Base-by-base conservation (phyloP, 169 alveolate genomes). In the Eimeria praecox region DNA sequence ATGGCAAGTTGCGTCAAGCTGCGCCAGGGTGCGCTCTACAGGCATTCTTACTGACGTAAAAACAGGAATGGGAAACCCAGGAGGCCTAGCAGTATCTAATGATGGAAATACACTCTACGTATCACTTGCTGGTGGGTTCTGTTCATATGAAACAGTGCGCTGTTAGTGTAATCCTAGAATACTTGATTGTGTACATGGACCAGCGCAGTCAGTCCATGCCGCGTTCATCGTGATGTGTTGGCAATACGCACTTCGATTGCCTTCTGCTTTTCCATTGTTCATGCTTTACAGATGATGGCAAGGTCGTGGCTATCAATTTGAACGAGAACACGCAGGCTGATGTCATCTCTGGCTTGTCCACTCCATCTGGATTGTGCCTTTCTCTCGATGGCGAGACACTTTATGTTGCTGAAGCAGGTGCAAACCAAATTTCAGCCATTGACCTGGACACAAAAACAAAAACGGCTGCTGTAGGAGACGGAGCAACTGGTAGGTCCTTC, bases 401-500 rank as follows among this genome's bases (percentile, higher is more conserved):
- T 18, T 90, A 90, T 44, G 83, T 90, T 44, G 89, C 87, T 3
- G 78, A 49, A 35, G 40, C 87, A 9, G 95, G 62, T 30, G 87
- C 89, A 18, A 33, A 46, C 77, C 20, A 49, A 73, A 49, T 90
- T 12, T 18, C 42, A 16, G 75, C 87, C 27, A 69, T 90, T 69
- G 33, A 69, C 18, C 16, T 90, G 24, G n/a, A 35, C 56, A 90
- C 75, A 33, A 46, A 33, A 24, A 6, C 33, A 1, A 22, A 27
- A 42, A n/a, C 75, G 24, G 33, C 35, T 52, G 82, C 30, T 20
- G 54, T 73, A 46, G 95, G 95, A 46, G 66, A 49, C 62, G 95
- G 95, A 22, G 62, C 77, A 0, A 27, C 95, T 18, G 95, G 95
- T 90, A 90, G 30, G 94, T 49, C 94, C 38, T 0, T 9, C 33